Percentiles rank a stretch among this genome's conserved stretches.
These are phyloP conservation scores for Eimeria sp. DNA, from an alignment of 169 alveolate species.

Conservation along the genomic window DNA sequence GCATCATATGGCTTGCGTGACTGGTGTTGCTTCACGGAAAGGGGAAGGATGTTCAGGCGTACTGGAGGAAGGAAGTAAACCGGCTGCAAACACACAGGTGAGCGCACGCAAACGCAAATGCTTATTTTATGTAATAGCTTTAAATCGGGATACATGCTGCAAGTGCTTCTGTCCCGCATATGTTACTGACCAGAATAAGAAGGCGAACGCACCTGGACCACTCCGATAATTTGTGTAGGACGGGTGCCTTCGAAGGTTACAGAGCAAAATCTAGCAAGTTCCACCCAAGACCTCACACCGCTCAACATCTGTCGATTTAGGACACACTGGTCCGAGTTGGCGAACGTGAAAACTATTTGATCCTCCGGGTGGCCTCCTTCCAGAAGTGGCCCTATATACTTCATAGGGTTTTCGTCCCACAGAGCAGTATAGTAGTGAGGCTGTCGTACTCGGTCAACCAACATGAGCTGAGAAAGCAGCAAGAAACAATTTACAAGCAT, in stretches of 20 bases:
- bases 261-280: conserved; percentile 54
- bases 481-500: background rate
- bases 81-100: conserved; percentile 24
- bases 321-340: conserved; percentile 34
- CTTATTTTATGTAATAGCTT: background rate
- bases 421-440: conserved; percentile 49
- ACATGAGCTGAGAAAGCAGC: conserved; percentile 18
- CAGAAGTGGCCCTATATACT: background rate
- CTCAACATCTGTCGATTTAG: conserved; percentile 4
- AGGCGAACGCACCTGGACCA: conserved; percentile 26
- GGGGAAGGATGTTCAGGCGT: background rate
- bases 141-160: background rate
- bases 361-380: conserved; percentile 70
- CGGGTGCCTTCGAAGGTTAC: conserved; percentile 23
- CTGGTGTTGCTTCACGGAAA: background rate
- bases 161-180: background rate
- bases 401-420: conserved; percentile 35
- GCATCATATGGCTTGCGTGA: background rate
- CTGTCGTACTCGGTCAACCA: conserved; percentile 10
- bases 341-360: conserved; percentile 53
- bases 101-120: background rate
- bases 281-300: conserved; percentile 17
- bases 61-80: conserved; percentile 61
- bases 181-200: background rate
- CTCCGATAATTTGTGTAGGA: conserved; percentile 54